Conservation (phyloP, 2,329 filamentous ascomycete species). For the Cladosporium sp. region DNA sequence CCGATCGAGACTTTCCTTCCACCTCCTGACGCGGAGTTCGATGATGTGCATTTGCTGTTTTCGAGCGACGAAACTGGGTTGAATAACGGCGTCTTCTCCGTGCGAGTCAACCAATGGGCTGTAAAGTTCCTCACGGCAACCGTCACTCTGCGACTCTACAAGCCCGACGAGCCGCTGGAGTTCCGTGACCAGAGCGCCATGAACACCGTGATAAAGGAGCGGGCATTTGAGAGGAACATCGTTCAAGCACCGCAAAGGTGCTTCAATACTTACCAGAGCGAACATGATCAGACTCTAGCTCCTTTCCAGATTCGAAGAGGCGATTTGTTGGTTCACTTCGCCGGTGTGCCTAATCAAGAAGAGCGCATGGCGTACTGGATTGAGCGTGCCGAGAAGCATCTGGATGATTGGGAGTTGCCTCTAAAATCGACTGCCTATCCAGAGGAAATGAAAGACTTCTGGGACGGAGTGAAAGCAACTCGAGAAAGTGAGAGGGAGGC, state of each 20-base stretch:
- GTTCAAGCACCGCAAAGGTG: conserved; percentile 36
- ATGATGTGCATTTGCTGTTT: conserved; percentile 34
- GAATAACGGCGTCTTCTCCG: conserved; percentile 39
- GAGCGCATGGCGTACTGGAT: conserved; percentile 35
- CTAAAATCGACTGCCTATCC: conserved; percentile 32
- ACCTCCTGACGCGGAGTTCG: conserved; percentile 27
- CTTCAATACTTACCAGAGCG: conserved; percentile 40
- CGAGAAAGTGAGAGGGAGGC: conserved; percentile 21
- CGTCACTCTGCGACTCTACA: conserved; percentile 35
- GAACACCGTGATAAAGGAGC: conserved; percentile 32
- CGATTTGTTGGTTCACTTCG: conserved; percentile 41
- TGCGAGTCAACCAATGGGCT: conserved; percentile 35
- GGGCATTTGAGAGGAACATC: conserved; percentile 28
- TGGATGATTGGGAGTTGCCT: conserved; percentile 35
- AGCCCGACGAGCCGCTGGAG: conserved; percentile 29
- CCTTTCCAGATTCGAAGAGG: conserved; percentile 34
- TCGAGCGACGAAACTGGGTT: conserved; percentile 37
- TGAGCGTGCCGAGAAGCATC: conserved; percentile 31
- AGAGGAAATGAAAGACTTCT: conserved; percentile 32
- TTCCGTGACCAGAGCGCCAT: conserved; percentile 40
- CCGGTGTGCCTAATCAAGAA: conserved; percentile 31
- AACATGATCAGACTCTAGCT: conserved; percentile 32
- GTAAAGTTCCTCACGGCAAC: conserved; percentile 36
- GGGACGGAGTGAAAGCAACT: conserved; percentile 26
- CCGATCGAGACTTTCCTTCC: conserved; percentile 37